Base-by-base conservation (phyloP, 345 rosid genomes). In the Pelargonium nanum region DNA sequence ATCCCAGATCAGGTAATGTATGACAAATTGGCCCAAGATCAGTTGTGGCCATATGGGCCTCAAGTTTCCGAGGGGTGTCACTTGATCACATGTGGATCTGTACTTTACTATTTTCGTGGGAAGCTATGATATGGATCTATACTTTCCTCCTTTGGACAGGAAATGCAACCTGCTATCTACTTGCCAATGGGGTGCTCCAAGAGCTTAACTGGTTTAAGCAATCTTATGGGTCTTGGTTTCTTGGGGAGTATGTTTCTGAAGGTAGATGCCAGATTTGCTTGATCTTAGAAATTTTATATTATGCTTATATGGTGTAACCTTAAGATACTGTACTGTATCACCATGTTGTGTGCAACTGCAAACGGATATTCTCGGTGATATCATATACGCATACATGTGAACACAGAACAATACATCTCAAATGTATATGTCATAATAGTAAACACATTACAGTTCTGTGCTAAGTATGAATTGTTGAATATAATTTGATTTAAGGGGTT, bases 141-240 rank as follows among this genome's bases (percentile, higher is more conserved):
- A 40, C 15, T 55, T 21, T 59, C 52, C 21, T 59, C 5, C 57
- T 71, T 71, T 53, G 16, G 26, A 53, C 81, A 88, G 95, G 88
- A 58, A 68, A 64, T 24, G 63, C 62, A 7, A 77, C 85, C 0
- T 75, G 81, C 76, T 92, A 83, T 75, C 78, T 87, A 30, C 68
- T 83, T 13, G 54, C 15, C n/a, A 61, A 81, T 58, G 86, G 70
- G 34, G 61, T 74, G 68, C 86, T 89, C 59, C 96, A 81, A 26
- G 98, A 92, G 66, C 73, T 92, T 69, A 85, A 92, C 40, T 82
- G 91, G 89, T 87, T 86, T 65, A 92, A 92, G 81, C 91, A 81
- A 71, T 68, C 85, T 4, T 78, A 83, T 73, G 81, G 87, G 57
- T 92, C 98, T 65, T 92, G 98, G 98, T 87, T 92, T 72, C 60